Evolutionary conservation across 805 yeast genomes (phyloP).

Genomic region (Lipomyces kockii): DNA sequence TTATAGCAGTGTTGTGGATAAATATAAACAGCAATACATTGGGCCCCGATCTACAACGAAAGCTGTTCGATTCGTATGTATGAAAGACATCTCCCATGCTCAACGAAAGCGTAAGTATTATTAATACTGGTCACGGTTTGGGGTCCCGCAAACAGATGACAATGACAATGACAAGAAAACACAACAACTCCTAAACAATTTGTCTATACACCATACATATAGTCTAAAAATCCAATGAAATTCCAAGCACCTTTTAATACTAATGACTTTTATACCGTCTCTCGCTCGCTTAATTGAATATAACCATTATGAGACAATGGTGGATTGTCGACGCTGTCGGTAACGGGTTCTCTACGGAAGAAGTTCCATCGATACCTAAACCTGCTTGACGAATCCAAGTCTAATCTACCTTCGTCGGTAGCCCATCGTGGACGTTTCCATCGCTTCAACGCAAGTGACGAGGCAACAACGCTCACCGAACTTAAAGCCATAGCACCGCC

Average conservation of each 20-base stretch:
- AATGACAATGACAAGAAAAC: background rate
- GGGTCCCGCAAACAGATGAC: background rate
- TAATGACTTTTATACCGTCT: background rate
- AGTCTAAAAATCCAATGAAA: background rate
- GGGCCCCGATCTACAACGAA: too few species aligned
- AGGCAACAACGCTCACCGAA: conserved; percentile 83
- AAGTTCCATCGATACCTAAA: conserved; percentile 10
- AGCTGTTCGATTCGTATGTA: background rate
- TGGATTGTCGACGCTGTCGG: background rate
- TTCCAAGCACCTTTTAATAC: background rate
- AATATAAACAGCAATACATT: background rate
- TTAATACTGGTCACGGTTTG: background rate
- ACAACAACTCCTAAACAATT: background rate
- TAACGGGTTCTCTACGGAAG: background rate
- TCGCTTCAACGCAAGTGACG: conserved; percentile 71
- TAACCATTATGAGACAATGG: background rate
- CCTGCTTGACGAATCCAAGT: conserved; percentile 11
- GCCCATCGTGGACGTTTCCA: conserved; percentile 49
- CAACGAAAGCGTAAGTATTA: background rate
- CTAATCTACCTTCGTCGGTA: conserved; percentile 21
- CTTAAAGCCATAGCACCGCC: conserved; percentile 94
- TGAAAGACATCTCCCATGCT: too few species aligned
- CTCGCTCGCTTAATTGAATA: background rate
- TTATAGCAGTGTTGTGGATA: background rate
- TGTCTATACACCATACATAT: background rate